Percentiles rank a stretch among this genome's conserved stretches.
These are phyloP conservation scores for Chalciporus sphaerocephalus DNA, from an alignment of 768 basidiomycete species.

Conservation along the genomic window DNA sequence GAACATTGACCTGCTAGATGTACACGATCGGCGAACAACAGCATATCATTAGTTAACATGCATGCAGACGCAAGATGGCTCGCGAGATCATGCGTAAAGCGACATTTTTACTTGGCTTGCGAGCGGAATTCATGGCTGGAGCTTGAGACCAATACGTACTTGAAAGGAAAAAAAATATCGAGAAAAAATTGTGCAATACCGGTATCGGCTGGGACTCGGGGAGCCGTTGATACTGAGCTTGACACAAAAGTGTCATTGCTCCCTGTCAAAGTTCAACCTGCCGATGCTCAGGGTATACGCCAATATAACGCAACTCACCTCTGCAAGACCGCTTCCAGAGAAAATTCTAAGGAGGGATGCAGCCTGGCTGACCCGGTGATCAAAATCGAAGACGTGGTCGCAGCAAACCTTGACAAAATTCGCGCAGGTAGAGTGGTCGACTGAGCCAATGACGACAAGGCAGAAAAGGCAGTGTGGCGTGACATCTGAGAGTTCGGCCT, in stretches of 20 bases:
- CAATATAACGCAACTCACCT: not conserved
- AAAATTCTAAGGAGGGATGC: not conserved
- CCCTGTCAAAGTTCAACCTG: not conserved
- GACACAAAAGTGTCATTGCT: not conserved
- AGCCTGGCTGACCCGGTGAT: not conserved
- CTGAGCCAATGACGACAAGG: not conserved
- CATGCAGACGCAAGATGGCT: not conserved
- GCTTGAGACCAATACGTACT: no score
- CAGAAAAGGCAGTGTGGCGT: not conserved
- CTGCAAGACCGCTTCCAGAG: not conserved
- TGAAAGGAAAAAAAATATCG: no score
- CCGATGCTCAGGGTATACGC: not conserved
- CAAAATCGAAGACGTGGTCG: conserved; percentile 3
- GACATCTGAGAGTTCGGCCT: not conserved
- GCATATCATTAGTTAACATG: not conserved
- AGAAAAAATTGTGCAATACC: no score
- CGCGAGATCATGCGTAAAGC: not conserved
- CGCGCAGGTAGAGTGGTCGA: not conserved
- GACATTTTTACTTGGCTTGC: not conserved
- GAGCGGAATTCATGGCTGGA: not conserved
- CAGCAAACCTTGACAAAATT: not conserved
- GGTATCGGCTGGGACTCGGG: not conserved
- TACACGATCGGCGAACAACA: no score
- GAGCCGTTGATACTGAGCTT: not conserved
- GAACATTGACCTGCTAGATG: not conserved